Percentiles rank a stretch among this genome's conserved stretches.
Evolutionary conservation across 805 yeast species (phyloP).

Genomic region (Monosporozyma siamensis): DNA sequence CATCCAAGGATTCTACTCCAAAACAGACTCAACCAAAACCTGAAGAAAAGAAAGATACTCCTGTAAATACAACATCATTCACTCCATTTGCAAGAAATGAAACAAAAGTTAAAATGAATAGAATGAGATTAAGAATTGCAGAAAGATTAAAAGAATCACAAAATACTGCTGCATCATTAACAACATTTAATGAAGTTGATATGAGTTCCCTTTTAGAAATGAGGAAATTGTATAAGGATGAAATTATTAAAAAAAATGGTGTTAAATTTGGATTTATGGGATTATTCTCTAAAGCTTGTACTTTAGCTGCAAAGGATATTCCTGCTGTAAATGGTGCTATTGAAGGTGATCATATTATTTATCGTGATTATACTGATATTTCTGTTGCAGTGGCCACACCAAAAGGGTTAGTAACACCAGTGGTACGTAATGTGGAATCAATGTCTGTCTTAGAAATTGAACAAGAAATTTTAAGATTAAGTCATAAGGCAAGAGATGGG

Average conservation of each 20-base stretch:
- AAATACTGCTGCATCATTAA: constrained; percentile 95
- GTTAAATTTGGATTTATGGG: constrained; percentile 98
- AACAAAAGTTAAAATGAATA: constrained; percentile 93
- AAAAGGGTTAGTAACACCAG: constrained; percentile 97
- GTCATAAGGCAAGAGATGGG: constrained; percentile 93
- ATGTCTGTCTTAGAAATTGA: constrained; percentile 82
- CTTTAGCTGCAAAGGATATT: constrained; percentile 86
- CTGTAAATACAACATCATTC: too few species aligned
- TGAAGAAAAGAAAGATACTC: constrained; percentile 13
- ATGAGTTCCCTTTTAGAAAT: constrained; percentile 86
- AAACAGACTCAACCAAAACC: constrained; percentile 3
- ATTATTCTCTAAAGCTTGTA: constrained; percentile 87
- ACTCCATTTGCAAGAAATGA: constrained; percentile 71
- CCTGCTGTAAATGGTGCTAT: constrained; percentile 95
- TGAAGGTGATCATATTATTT: constrained; percentile 88
- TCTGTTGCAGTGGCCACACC: constrained; percentile 98
- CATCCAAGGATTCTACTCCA: background rate
- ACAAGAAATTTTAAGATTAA: constrained; percentile 69
- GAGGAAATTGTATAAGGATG: constrained; percentile 96
- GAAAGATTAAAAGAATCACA: constrained; percentile 99
- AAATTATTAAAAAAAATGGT: constrained; percentile 86
- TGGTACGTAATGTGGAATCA: constrained; percentile 93
- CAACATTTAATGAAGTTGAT: constrained; percentile 97
- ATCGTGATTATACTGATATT: constrained; percentile 92
- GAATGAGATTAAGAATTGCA: constrained; percentile 98